Percentiles rank a stretch among this genome's conserved stretches.
Conservation (phyloP, 192 early-diverging fungal genomes). For the Chytriomyces hyalinus region DNA sequence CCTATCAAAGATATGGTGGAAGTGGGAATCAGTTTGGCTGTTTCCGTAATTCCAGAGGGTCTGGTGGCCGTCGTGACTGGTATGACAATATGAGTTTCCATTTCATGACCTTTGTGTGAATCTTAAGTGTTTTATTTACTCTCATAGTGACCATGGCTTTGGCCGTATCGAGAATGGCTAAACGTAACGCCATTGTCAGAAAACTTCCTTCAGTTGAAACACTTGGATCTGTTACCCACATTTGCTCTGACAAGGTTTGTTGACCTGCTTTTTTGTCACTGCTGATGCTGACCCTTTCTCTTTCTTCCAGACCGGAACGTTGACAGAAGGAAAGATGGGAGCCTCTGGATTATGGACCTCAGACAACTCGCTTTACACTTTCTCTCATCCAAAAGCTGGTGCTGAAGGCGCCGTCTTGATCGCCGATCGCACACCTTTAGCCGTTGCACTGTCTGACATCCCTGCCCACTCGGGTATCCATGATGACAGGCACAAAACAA, state of each 20-base stretch:
- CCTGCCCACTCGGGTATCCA: neutral
- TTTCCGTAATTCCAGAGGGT: slow-evolving; percentile 98
- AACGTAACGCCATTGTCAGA: slow-evolving; percentile 84
- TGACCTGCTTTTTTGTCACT: neutral
- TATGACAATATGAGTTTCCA: neutral
- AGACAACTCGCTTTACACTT: slow-evolving; percentile 69
- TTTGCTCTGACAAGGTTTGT: slow-evolving; percentile 92
- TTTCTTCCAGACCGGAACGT: slow-evolving; percentile 71
- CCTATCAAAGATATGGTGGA: slow-evolving; percentile 75
- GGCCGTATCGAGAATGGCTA: slow-evolving; percentile 93
- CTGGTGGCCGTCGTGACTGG: slow-evolving; percentile 92
- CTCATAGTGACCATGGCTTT: slow-evolving; percentile 87
- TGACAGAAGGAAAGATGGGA: slow-evolving; percentile 99
- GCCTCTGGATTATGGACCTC: slow-evolving; percentile 83
- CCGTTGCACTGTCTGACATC: slow-evolving; percentile 23
- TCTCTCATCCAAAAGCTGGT: slow-evolving; percentile 55
- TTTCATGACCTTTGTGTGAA: neutral
- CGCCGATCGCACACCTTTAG: slow-evolving; percentile 19
- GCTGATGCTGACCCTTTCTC: neutral
- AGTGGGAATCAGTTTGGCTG: slow-evolving; percentile 88
- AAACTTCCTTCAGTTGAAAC: slow-evolving; percentile 95
- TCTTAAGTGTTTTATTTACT: slow-evolving; percentile 8
- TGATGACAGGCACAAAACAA: neutral
- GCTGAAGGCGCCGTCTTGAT: slow-evolving; percentile 47
- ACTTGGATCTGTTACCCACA: slow-evolving; percentile 91